Evolutionary conservation across 2,329 filamentous ascomycete species (phyloP), one percentile per base, ranked within the genome.

Genomic region (Lachnellula hyalina): DNA sequence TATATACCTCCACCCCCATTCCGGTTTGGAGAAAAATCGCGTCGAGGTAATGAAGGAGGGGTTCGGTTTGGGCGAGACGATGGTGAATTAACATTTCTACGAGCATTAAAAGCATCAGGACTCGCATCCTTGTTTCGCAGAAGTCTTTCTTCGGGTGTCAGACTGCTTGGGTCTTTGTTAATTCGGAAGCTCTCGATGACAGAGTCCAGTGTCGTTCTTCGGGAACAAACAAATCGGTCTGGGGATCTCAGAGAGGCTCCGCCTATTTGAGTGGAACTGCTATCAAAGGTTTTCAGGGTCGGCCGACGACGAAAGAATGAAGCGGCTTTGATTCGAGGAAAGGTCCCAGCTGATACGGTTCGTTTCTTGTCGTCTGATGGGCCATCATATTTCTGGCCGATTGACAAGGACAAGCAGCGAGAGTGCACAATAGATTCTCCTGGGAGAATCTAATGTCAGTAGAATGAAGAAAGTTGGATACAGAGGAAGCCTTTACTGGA

Each of bases 221-320:
- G 73, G 51, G 65, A 64, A 34, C 79, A 74, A 45, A 86, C 77
- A 64, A 85, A 87, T 28, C 84, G 76, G 67, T 87, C 84, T 21
- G 77, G 77, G 11, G 73, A 57, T 49, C 59, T 56, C 11, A 62
- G 28, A n/a, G 62, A 65, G 12, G 58, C 50, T 2, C 45, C 47
- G 9, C 9, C 1, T 60, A 62, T 17, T 52, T 50, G 54, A 17
- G 51, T 65, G 12, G 58, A 51, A 17, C 57, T 55, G 6, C 45
- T 52, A 25, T 60, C 51, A 21, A 58, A 58, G 14, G 45, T 53
- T 49, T 57, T 61, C 19, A 65, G 50, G 8, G 58, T 58, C 15
- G 64, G 62, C 3, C 61, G 59, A 41, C 54, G 58, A 40, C 58
- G 60, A 11, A 53, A 52, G 3, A 23, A 57, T 6, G 56, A 53